Base-by-base conservation (phyloP, 768 basidiomycete genomes). In the Mycena epipterygia region DNA sequence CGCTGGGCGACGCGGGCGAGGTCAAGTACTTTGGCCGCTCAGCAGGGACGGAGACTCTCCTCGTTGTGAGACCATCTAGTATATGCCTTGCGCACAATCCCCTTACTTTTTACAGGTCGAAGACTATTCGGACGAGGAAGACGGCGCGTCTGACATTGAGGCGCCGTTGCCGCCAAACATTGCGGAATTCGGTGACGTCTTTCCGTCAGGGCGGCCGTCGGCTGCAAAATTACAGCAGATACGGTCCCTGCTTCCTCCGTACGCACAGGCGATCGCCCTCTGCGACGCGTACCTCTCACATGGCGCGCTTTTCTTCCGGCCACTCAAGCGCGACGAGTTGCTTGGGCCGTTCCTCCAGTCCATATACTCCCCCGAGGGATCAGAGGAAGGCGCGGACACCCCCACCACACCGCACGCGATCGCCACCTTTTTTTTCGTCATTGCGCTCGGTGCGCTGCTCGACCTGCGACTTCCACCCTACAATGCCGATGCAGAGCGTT, bases 21-120 rank as follows among this genome's bases (percentile, higher is more conserved):
- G 83, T 88, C 65, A 89, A 88, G 73, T 92, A 91, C 74, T 90
- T 90, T 73, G 91, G 91, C 21, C 82, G 88, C 30, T 89, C 89
- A 12, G 90, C 89, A 41, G 90, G 90, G 3, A 87, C 89, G n/a
- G 90, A 91, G 82, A 86, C 88, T 57, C 49, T 79, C 72, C 58
- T 61, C 29, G 30, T 71, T 27, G 74, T 61, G 49, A 37, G 64
- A 60, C 42, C 16, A n/a, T 25, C 0, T 21, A 6, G 19, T 21
- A n/a, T 30, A 23, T 23, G 9, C 33, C 1, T 27, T 17, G 23
- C 23, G 7, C 17, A 6, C 16, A n/a, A 44, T 70, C 19, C 35
- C 53, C 13, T 46, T 23, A 41, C 14, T 7, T 6, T 51, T 44
- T 46, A 11, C 32, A 55, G 42, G 80, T 80, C 16, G 79, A 79